phyloP scores from a whole-genome alignment of 495 filamentous ascomycete species.

The Podospora didyma region DNA sequence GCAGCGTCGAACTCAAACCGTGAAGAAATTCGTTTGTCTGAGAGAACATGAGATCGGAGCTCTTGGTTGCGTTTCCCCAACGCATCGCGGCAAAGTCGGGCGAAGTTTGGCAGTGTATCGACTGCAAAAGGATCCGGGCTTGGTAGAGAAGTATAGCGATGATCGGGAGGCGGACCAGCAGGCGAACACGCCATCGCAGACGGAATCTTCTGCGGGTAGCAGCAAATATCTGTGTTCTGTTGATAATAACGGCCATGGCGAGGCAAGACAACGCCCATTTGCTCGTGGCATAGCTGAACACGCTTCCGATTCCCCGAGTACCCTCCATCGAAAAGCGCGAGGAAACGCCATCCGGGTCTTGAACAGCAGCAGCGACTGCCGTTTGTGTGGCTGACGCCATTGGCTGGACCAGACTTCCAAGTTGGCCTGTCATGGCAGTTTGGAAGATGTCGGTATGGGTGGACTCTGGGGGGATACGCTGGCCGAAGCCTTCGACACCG shows the following conservation, averaged over 20 bases:
- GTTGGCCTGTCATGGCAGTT: constrained; percentile 21
- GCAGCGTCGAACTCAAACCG: constrained; percentile 58
- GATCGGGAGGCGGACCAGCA: constrained; percentile 68
- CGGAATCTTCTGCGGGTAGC: constrained; percentile 73
- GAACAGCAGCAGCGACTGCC: constrained; percentile 25
- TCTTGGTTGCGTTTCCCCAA: constrained; percentile 66
- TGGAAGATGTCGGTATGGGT: constrained; percentile 37
- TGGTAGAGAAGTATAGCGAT: constrained; percentile 72
- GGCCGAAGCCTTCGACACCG: constrained; percentile 58
- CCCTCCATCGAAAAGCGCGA: constrained; percentile 50
- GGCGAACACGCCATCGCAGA: constrained; percentile 66
- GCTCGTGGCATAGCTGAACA: constrained; percentile 89
- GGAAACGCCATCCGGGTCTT: constrained; percentile 37
- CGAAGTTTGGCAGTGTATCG: constrained; percentile 89
- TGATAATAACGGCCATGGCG: constrained; percentile 78
- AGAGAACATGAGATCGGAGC: constrained; percentile 67
- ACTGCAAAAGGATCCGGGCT: constrained; percentile 65
- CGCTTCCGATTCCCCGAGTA: constrained; percentile 63
- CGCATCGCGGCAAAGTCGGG: constrained; percentile 67
- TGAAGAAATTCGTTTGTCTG: constrained; percentile 67
- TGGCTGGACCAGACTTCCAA: constrained; percentile 22
- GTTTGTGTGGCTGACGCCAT: constrained; percentile 21
- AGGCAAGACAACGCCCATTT: constrained; percentile 90
- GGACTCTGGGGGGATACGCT: constrained; percentile 57
- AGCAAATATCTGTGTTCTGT: constrained; percentile 89